Evolutionary conservation across 2,329 filamentous ascomycete species (phyloP), one percentile per base, ranked within the genome.

Genomic region (Fusarium austroafricanum): DNA sequence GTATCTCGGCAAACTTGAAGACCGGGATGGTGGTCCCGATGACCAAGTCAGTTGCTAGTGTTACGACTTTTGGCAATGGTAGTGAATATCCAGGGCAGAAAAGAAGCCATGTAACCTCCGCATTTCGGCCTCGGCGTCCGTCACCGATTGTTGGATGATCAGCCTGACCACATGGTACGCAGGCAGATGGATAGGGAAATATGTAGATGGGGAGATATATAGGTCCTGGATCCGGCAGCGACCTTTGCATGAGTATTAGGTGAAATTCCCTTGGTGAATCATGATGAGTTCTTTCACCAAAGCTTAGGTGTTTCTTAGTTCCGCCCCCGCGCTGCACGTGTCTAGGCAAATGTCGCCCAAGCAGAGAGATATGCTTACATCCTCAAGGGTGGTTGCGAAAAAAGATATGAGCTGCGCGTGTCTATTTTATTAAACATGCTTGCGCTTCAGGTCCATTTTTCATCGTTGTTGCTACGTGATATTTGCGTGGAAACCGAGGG

Each of bases 111-210:
- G 52, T 21, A 54, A 38, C 46, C 47, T 62, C 56, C 20, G 47
- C 59, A 33, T 55, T 46, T 43, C 59, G 47, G 59, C 17, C 10
- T 62, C 56, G 59, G 56, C 4, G 4, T 28, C 35, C 20, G 35
- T 31, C 3, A 15, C 42, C 56, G 59, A 61, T 33, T 17, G 31
- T 33, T 15, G 14, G 23, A 9, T 9, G 10, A 10, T 2, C 8
- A 29, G 10, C 23, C 15, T 20, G 14, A 29, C 28, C 8, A n/a
- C n/a, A n/a, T n/a, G n/a, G n/a, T n/a, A n/a, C n/a, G n/a, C n/a
- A n/a, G n/a, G n/a, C n/a, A n/a, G n/a, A n/a, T n/a, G n/a, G n/a
- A n/a, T n/a, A n/a, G n/a, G n/a, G n/a, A n/a, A n/a, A n/a, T n/a
- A n/a, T n/a, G n/a, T n/a, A n/a, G n/a, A n/a, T n/a, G n/a, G n/a